Base-by-base conservation (phyloP, 441 rosid species). In the Lagerstroemia fauriei region DNA sequence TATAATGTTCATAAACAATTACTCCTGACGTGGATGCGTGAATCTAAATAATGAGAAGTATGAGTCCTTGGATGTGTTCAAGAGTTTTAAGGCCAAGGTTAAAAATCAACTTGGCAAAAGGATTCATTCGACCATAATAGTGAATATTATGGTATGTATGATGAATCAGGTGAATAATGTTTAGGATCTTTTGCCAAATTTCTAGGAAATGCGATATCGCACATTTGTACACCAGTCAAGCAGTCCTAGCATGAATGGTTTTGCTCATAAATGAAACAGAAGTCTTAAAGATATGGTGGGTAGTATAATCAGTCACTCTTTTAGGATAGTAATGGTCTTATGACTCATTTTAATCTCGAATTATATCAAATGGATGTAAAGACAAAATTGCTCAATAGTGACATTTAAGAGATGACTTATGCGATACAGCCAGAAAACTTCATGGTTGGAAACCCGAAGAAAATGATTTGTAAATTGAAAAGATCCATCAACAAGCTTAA, bases 31-130 rank as follows among this genome's bases (percentile, higher is more conserved):
- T 63, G 72, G 56, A 1, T 38, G 59, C 32, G 0, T 77, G 32
- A 59, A 57, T 38, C 41, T 59, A 0, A 59, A 59, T 9, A 44
- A 29, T 77, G 78, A 76, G 44, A 76, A 76, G 24, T 51, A 65
- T 10, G 2, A 31, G 7, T 5, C 69, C 10, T 13, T 56, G 29
- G 48, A 76, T 50, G 47, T 57, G 13, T 53, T 76, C 44, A 76
- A 76, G 79, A 9, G 12, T 9, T 76, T 53, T 63, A 76, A 76
- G n/a, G 66, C 25, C 9, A 24, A 76, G 31, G 79, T 76, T 76
- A 69, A 76, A 32, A 25, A 29, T 32, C 66, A 76, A 76, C 47
- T 56, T 4, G 65, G 50, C 27, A 53, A 76, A 68, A 31, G 31
- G 1, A 57, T 76, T 76, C n/a, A 65, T 76, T 65, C 56, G 63